Conservation (phyloP, 176 grass and related monocot genomes). For the Eleusine coracana region DNA sequence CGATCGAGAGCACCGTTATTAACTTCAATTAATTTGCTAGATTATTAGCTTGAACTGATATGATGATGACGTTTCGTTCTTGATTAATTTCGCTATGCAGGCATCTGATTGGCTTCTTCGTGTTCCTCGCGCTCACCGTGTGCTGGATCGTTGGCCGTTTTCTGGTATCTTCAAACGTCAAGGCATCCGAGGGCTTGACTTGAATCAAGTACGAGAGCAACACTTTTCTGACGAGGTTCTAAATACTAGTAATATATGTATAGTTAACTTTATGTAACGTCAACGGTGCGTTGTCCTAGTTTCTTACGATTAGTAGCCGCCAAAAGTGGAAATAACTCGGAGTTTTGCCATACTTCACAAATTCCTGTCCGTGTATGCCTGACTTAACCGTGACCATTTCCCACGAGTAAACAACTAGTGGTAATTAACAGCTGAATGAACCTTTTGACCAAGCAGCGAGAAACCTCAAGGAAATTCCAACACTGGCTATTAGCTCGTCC, state of each 20-base stretch:
- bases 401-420: not conserved
- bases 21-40: too few species aligned
- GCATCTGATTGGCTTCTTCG: slow-evolving; percentile 79
- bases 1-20: too few species aligned
- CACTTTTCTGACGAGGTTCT: slow-evolving; percentile 29
- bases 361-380: not conserved
- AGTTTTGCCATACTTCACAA: not conserved
- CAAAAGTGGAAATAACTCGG: slow-evolving; percentile 3
- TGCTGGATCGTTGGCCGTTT: not conserved
- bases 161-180: not conserved
- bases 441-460: not conserved
- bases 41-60: too few species aligned
- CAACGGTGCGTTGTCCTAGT: too few species aligned
- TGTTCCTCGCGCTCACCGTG: slow-evolving; percentile 72
- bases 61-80: not conserved
- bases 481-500: not conserved
- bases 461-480: not conserved
- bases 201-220: not conserved
- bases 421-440: not conserved
- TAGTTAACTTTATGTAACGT: not conserved
- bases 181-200: not conserved
- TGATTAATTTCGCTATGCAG: slow-evolving; percentile 15
- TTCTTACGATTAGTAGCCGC: slow-evolving; percentile 11
- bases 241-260: not conserved
- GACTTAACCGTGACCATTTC: not conserved